Conservation (phyloP, 352 stramenopile genomes). For the Phytophthora pistaciae region DNA sequence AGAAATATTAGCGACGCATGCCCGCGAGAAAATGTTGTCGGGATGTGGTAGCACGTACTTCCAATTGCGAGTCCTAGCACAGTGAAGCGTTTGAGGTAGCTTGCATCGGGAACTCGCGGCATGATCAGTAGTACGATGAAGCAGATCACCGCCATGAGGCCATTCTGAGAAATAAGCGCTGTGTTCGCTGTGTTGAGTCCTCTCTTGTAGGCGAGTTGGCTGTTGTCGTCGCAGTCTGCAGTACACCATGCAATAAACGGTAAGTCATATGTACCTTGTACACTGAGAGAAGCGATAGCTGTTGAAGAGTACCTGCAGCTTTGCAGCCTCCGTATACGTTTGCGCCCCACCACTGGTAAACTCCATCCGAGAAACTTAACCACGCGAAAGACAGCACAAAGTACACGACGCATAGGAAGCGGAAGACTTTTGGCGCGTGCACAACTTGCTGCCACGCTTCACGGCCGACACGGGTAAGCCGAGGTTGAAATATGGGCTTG, state of each 20-base stretch:
- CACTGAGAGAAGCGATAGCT: neutral
- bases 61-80: slow-evolving; percentile 57
- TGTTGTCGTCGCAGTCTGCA: slow-evolving; percentile 48
- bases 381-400: slow-evolving; percentile 83
- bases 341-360: slow-evolving; percentile 78
- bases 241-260: neutral
- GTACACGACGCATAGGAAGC: slow-evolving; percentile 73
- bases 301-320: slow-evolving; percentile 27
- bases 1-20: neutral
- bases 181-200: slow-evolving; percentile 70
- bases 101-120: slow-evolving; percentile 56
- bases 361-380: slow-evolving; percentile 77
- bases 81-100: slow-evolving; percentile 58
- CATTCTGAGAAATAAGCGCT: slow-evolving; percentile 72
- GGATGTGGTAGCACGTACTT: slow-evolving; percentile 36
- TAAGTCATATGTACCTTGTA: neutral
- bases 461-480: slow-evolving; percentile 58
- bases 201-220: slow-evolving; percentile 51
- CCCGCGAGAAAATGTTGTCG: neutral
- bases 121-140: slow-evolving; percentile 65
- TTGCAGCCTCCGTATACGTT: slow-evolving; percentile 81
- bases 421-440: slow-evolving; percentile 69
- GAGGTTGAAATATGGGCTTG: slow-evolving; percentile 57
- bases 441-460: slow-evolving; percentile 74
- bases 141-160: slow-evolving; percentile 60